Conservation (phyloP, 2,329 filamentous ascomycete species). For the Aspergillus flavus region DNA sequence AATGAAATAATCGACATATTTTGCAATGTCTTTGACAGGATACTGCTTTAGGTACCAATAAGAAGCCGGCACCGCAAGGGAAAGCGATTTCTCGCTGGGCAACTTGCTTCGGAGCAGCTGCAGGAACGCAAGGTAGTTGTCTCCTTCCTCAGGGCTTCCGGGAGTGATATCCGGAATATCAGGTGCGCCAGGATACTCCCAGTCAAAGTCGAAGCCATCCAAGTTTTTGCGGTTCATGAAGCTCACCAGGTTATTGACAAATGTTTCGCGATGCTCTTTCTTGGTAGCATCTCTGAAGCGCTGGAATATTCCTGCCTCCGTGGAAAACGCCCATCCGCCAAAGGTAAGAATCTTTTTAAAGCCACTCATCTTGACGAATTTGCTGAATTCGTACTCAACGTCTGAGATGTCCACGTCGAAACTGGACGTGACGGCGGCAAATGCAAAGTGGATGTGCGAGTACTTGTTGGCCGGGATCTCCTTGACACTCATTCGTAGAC, state of each 20-base stretch:
- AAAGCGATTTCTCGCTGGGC: conserved; percentile 21
- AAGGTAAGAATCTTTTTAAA: conserved; percentile 46
- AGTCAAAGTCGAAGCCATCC: conserved; percentile 37
- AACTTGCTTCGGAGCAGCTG: conserved; percentile 24
- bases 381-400: conserved; percentile 22
- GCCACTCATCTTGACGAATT: conserved; percentile 32
- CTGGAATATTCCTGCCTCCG: conserved; percentile 35
- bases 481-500: conserved; percentile 21
- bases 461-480: conserved; percentile 26
- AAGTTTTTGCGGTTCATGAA: conserved; percentile 46
- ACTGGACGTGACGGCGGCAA: conserved; percentile 35
- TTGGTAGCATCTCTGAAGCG: conserved; percentile 37
- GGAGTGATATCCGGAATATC: conserved; percentile 41
- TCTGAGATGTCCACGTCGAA: conserved; percentile 33
- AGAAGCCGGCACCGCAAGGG: conserved; percentile 31
- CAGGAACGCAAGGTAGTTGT: conserved; percentile 41
- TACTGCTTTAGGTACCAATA: conserved; percentile 38
- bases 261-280: background rate
- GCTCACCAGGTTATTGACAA: conserved; percentile 39
- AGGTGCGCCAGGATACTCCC: conserved; percentile 38
- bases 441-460: conserved; percentile 44
- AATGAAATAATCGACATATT: conserved; percentile 35
- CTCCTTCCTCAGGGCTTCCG: conserved; percentile 30
- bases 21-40: conserved; percentile 30
- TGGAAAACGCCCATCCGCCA: conserved; percentile 50